These are phyloP conservation scores for Neoascochyta sp. DNA, from an alignment of 2,329 filamentous ascomycete genomes.

Conservation along the genomic window DNA sequence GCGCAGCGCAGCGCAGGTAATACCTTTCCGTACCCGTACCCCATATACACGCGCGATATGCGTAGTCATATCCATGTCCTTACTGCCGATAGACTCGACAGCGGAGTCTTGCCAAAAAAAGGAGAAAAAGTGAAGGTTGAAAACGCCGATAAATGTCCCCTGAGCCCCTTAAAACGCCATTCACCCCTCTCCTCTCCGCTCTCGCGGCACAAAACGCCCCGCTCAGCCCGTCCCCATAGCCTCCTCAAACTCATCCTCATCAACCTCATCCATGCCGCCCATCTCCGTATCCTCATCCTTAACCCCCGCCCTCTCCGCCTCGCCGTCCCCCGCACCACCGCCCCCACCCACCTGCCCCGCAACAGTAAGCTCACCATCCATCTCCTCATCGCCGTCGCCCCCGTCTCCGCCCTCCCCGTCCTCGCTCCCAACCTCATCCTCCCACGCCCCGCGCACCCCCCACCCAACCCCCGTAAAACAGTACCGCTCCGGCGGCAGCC, in stretches of 20 bases:
- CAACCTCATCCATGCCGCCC: conserved; percentile 36
- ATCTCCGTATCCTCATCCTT: conserved; percentile 24
- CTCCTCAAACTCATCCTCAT: conserved; percentile 46
- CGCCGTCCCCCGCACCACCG: conserved; percentile 15
- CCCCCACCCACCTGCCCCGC: conserved; percentile 25
- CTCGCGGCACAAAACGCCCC: too few species aligned
- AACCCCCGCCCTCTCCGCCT: conserved; percentile 2
- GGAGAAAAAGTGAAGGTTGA: too few species aligned
- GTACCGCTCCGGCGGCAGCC: conserved; percentile 61
- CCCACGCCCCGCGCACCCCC: conserved; percentile 49
- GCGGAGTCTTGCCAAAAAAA: too few species aligned
- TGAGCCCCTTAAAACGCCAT: too few species aligned
- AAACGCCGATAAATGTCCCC: too few species aligned
- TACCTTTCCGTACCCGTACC: too few species aligned
- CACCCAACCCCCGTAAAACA: conserved; percentile 37
- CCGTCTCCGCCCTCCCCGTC: conserved; percentile 69
- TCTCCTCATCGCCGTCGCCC: conserved; percentile 43
- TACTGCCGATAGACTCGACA: too few species aligned
- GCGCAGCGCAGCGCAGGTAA: too few species aligned
- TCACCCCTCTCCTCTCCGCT: conserved; percentile 31
- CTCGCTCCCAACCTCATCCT: conserved; percentile 58
- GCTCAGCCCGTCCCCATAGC: too few species aligned
- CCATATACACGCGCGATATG: too few species aligned
- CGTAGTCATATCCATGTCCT: too few species aligned
- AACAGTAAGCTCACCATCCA: conserved; percentile 42